phyloP scores from a whole-genome alignment of 371 early-diverging fungal species.

The Mortierella sp. region DNA sequence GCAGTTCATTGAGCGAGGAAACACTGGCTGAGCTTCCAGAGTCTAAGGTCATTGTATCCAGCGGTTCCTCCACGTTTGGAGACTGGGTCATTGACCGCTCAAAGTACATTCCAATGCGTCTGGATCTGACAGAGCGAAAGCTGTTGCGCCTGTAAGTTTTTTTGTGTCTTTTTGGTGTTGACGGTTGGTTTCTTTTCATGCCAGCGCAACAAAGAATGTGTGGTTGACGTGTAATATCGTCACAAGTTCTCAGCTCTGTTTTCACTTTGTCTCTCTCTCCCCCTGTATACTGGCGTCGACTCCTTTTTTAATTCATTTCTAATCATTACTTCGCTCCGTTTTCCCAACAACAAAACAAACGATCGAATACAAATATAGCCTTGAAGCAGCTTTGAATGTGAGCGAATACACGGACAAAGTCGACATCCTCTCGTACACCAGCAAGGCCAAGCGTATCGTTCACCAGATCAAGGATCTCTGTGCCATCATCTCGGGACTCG shows the following conservation, averaged over 20 bases:
- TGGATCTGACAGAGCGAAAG: constrained; percentile 91
- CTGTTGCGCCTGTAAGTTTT: constrained; percentile 82
- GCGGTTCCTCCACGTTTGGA: constrained; percentile 66
- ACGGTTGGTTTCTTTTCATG: background rate
- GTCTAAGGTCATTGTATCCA: constrained; percentile 60
- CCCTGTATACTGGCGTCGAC: background rate
- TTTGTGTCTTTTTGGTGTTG: background rate
- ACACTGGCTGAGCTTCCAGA: constrained; percentile 41
- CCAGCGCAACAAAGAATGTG: constrained; percentile 16
- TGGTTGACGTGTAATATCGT: background rate
- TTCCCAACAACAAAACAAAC: constrained; percentile 17
- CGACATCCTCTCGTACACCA: constrained; percentile 87
- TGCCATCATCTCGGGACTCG: constrained; percentile 92
- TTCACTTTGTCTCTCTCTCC: background rate
- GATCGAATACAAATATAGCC: constrained; percentile 36
- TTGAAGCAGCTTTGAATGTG: constrained; percentile 95
- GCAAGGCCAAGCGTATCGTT: constrained; percentile 92
- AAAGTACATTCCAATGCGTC: constrained; percentile 94
- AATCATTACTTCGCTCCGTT: constrained; percentile 2
- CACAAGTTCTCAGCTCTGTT: background rate
- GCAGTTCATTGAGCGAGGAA: constrained; percentile 51
- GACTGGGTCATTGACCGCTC: constrained; percentile 87
- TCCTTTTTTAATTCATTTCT: constrained; percentile 13
- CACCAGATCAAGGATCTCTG: constrained; percentile 96
- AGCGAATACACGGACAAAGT: constrained; percentile 91